Percentiles rank a stretch among this genome's conserved stretches.
phyloP scores from a whole-genome alignment of 805 yeast genomes.

The Pichia heedii region DNA sequence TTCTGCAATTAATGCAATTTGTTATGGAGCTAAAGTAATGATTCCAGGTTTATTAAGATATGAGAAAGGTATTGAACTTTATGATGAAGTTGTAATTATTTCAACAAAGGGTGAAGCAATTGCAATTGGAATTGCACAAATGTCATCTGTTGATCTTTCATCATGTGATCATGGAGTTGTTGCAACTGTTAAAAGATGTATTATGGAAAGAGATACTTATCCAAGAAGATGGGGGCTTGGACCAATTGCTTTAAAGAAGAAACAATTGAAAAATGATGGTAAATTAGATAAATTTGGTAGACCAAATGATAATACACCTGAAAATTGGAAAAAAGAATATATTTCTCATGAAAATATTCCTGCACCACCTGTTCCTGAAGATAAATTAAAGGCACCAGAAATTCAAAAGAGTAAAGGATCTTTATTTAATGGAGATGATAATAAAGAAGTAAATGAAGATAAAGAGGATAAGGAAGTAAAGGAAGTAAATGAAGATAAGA shows the following conservation, averaged over 20 bases:
- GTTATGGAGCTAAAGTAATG: slow-evolving; percentile 99
- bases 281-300: slow-evolving; percentile 95
- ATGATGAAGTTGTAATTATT: slow-evolving; percentile 95
- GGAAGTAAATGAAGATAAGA: slow-evolving; percentile 26
- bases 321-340: slow-evolving; percentile 80
- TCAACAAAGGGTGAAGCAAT: slow-evolving; percentile 99
- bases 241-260: slow-evolving; percentile 97
- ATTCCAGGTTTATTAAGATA: slow-evolving; percentile 96
- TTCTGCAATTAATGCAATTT: slow-evolving; percentile 94
- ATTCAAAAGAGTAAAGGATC: slow-evolving; percentile 41
- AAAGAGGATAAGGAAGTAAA: slow-evolving; percentile 23
- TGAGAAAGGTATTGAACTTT: slow-evolving; percentile 94
- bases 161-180: slow-evolving; percentile 98
- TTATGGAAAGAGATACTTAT: slow-evolving; percentile 98
- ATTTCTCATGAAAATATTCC: slow-evolving; percentile 58
- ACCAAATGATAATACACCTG: slow-evolving; percentile 89
- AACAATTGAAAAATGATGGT: slow-evolving; percentile 95
- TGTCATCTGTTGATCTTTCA: slow-evolving; percentile 96
- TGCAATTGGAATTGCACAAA: slow-evolving; percentile 96
- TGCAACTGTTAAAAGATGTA: slow-evolving; percentile 97
- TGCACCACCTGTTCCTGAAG: slow-evolving; percentile 51
- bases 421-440: slow-evolving; percentile 23
- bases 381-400: slow-evolving; percentile 34
- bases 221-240: slow-evolving; percentile 99
- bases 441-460: slow-evolving; percentile 20